Evolutionary conservation across 441 rosid species (phyloP), one percentile per base, ranked within the genome.

Genomic region (Brassica hybrid): DNA sequence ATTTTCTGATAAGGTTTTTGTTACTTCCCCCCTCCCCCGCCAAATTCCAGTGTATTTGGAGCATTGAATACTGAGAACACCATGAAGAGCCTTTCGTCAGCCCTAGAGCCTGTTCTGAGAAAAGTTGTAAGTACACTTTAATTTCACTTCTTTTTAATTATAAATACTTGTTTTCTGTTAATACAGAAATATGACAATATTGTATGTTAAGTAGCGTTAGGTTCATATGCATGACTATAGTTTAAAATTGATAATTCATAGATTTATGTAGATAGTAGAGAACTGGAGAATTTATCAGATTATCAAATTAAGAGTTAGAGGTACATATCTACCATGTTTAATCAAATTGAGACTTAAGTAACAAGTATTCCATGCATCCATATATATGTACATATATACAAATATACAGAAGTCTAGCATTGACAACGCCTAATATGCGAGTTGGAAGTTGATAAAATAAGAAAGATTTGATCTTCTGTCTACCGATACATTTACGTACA

Each of bases 61-160:
- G 86, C 86, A 81, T 86, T 82, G 12, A 21, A 84, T 7, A 63
- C 74, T 81, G 81, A 79, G 70, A 87, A 85, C 67, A 82, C 82
- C 65, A 16, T 86, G 30, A 61, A 70, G 61, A 74, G 7, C 45
- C 52, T 81, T 11, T 80, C 82, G 41, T 11, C 72, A 18, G 86
- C 87, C 75, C 73, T 92, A 54, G 97, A 90, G 81, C 97, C 97
- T n/a, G 8, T 88, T 85, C 77, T 92, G 13, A 80, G 97, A 69
- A 86, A 76, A 82, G 97, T 90, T 90, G 97, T 90, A 86, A 41
- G 88, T 62, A 18, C n/a, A 63, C 50, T 50, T 25, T 14, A 7
- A n/a, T 19, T 64, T n/a, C 13, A 23, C 12, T 45, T 1, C n/a
- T 8, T 25, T 57, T 72, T 48, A 17, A 7, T 16, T 52, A 9